These are phyloP conservation scores for Salix udensis DNA, from an alignment of 345 rosid genomes.

Conservation along the genomic window DNA sequence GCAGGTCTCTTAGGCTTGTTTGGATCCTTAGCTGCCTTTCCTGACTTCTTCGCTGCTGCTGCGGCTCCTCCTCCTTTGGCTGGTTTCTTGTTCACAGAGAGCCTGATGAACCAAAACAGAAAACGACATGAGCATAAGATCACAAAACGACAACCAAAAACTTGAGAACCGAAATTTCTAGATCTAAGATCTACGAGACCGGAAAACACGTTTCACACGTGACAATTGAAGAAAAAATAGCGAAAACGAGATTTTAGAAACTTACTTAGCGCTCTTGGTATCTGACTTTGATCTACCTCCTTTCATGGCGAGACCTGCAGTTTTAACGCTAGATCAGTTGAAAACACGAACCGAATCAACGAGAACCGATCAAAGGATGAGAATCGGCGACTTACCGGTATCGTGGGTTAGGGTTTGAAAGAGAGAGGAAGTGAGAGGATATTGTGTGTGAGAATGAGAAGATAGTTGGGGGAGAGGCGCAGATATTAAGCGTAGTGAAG, in stretches of 20 bases:
- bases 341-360: constrained; percentile 3
- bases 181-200: constrained; percentile 37
- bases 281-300: constrained; percentile 86
- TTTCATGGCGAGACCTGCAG: constrained; percentile 71
- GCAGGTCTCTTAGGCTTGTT: constrained; percentile 55
- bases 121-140: neutral
- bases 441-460: neutral
- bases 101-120: constrained; percentile 41
- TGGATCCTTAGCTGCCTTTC: constrained; percentile 46
- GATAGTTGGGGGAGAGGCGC: constrained; percentile 20
- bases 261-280: constrained; percentile 68
- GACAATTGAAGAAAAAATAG: neutral
- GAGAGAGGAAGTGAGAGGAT: constrained; percentile 1
- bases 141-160: neutral
- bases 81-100: constrained; percentile 72
- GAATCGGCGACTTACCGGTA: constrained; percentile 22
- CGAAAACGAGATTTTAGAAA: neutral
- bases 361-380: neutral
- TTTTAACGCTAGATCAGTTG: constrained; percentile 18
- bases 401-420: constrained; percentile 24
- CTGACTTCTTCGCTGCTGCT: constrained; percentile 11
- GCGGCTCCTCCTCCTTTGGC: constrained; percentile 25
- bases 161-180: neutral
- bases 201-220: neutral
- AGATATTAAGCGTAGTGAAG: constrained; percentile 39